Evolutionary conservation across 352 stramenopile species (phyloP).

Genomic region (Detonula confervacea): DNA sequence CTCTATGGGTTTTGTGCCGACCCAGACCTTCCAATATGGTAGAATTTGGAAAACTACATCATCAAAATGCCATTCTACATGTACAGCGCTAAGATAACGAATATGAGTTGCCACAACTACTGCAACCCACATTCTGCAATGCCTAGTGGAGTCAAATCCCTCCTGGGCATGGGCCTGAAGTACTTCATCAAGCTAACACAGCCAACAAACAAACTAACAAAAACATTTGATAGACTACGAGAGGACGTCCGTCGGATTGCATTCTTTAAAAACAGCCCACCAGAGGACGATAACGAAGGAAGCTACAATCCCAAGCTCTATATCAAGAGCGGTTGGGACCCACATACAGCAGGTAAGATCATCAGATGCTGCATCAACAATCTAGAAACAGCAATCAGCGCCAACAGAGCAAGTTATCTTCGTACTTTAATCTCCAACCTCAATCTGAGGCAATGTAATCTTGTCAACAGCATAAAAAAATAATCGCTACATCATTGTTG

Average conservation of each 20-base stretch:
- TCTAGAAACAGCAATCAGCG: neutral
- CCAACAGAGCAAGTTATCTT: too few relatives aligned
- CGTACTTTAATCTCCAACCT: too few relatives aligned
- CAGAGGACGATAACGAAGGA: constrained; percentile 2
- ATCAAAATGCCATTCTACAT: neutral
- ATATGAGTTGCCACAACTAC: neutral
- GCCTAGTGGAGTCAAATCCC: constrained; percentile 9
- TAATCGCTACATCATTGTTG: neutral
- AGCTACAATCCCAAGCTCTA: constrained; percentile 22
- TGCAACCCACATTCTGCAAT: neutral
- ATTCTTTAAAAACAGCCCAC: neutral
- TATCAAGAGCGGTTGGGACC: constrained; percentile 5
- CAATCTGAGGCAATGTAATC: too few relatives aligned
- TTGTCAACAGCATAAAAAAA: neutral
- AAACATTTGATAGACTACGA: constrained; percentile 21
- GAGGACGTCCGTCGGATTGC: constrained; percentile 7
- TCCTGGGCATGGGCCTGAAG: constrained; percentile 34
- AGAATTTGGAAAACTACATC: neutral
- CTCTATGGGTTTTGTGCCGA: neutral
- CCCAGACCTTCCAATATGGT: neutral
- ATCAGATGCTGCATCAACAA: constrained; percentile 9
- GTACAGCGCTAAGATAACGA: neutral
- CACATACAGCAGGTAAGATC: neutral
- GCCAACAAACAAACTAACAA: constrained; percentile 30
- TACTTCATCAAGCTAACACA: constrained; percentile 11